Base-by-base conservation (phyloP, 495 filamentous ascomycete species). In the Alectoria sarmentosa region DNA sequence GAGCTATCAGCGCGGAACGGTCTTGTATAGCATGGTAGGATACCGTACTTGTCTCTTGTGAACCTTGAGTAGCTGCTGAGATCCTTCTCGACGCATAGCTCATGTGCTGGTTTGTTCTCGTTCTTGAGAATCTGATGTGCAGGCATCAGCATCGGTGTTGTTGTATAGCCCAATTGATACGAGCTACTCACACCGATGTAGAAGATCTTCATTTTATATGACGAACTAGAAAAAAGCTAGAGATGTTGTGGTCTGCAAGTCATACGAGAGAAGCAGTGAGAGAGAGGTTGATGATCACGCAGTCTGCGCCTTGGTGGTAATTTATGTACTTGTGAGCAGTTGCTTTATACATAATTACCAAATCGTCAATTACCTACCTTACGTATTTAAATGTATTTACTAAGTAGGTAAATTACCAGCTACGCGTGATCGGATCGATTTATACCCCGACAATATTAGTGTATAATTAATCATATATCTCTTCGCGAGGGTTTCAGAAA, bases 51-150 rank as follows among this genome's bases (percentile, higher is more conserved):
- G 62, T 82, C 77, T 69, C 86, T 82, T 66, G 90, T 93, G 76
- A 94, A 96, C 69, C 89, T 81, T 56, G 85, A 90, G 75, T 90
- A 96, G 69, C 84, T 85, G 76, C 81, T 86, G 59, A 97, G 83
- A 68, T 96, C 90, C 70, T 86, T 86, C 73, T 89, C 93, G 61
- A 83, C 83, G 74, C 84, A 88, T 66, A 96, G 84, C 80, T 96
- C 89, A 65, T 91, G 76, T 10, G 90, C 86, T 19, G 92, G 90
- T 78, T 89, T 85, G 65, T 76, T 74, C 71, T 90, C 86, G 75
- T 93, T 94, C 74, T 87, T 88, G 71, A 95, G 80, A 73, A 96
- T 84, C 90, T 95, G 67, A 63, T 49, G 6, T 3, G 44, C 48
- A 65, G 58, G 63, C 64, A 60, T 71, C 57, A 60, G 62, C 58